phyloP scores from a whole-genome alignment of 371 early-diverging fungal genomes.

The Entomophthora muscae region DNA sequence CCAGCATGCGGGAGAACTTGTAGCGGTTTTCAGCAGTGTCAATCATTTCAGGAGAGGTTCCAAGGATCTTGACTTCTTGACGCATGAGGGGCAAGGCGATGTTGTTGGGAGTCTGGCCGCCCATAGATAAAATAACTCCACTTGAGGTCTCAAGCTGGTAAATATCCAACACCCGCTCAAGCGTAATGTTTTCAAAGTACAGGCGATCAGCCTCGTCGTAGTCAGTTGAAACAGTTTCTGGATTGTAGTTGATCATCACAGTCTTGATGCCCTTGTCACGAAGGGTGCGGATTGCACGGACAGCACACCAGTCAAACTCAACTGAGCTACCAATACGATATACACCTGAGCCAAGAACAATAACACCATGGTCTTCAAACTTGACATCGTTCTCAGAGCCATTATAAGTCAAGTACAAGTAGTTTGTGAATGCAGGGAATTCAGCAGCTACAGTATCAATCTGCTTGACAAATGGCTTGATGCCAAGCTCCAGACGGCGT shows the following conservation, averaged over 20 bases:
- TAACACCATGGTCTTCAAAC: conserved; percentile 71
- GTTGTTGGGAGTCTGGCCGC: conserved; percentile 88
- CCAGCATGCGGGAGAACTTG: conserved; percentile 77
- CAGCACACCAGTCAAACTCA: conserved; percentile 91
- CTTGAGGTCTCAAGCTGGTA: conserved; percentile 62
- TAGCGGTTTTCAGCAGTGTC: conserved; percentile 85
- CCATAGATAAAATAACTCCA: conserved; percentile 74
- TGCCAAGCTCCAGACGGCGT: conserved; percentile 36
- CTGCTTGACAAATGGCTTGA: conserved; percentile 76
- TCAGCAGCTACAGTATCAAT: conserved; percentile 88
- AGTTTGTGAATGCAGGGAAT: conserved; percentile 84
- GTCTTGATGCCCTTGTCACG: conserved; percentile 62
- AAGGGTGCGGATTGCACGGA: conserved; percentile 60
- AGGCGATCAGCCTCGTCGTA: conserved; percentile 88
- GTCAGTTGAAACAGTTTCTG: conserved; percentile 91
- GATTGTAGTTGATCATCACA: conserved; percentile 94
- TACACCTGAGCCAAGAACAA: conserved; percentile 91
- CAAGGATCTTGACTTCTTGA: conserved; percentile 54
- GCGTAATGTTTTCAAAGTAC: conserved; percentile 80
- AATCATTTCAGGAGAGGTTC: conserved; percentile 79
- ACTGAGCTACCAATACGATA: conserved; percentile 89
- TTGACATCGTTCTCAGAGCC: conserved; percentile 61
- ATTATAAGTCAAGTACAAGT: conserved; percentile 86
- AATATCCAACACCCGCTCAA: conserved; percentile 86
- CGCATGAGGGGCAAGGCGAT: conserved; percentile 67